Conservation (phyloP, 1,284 basidiomycete genomes). For the Anthracocystis setariae region DNA sequence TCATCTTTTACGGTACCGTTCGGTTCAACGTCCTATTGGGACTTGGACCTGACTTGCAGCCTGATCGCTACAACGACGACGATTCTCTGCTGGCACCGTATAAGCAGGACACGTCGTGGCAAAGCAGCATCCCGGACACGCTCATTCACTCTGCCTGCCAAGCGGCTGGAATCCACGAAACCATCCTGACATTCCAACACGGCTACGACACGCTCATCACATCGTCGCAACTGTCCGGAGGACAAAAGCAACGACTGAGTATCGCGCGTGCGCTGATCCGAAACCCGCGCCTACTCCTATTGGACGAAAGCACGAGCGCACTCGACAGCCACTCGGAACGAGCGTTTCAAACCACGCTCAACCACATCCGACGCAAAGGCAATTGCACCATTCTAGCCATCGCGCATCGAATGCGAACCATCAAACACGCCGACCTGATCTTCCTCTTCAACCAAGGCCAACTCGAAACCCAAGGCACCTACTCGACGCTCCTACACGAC, state of each 20-base stretch:
- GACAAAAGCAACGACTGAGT: conserved; percentile 60
- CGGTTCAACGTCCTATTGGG: conserved; percentile 42
- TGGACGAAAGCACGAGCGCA: conserved; percentile 65
- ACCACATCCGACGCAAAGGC: conserved; percentile 36
- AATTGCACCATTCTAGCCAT: conserved; percentile 62
- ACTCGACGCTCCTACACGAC: conserved; percentile 39
- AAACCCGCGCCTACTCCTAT: conserved; percentile 53
- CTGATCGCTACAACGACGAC: conserved; percentile 3
- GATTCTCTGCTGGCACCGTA: conserved; percentile 28
- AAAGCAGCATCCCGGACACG: conserved; percentile 10
- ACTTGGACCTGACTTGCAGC: conserved; percentile 32
- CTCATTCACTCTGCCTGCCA: conserved; percentile 15
- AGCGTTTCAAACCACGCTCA: conserved; percentile 54
- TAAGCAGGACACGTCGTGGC: conserved; percentile 21
- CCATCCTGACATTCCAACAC: conserved; percentile 88
- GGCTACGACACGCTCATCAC: conserved; percentile 77
- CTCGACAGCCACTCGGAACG: conserved; percentile 61
- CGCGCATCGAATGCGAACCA: conserved; percentile 62
- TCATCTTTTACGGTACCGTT: conserved; percentile 72
- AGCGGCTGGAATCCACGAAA: conserved; percentile 72
- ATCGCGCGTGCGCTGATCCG: conserved; percentile 63
- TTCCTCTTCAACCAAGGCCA: conserved; percentile 53
- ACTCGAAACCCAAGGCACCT: conserved; percentile 54
- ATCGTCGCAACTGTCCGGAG: conserved; percentile 61
- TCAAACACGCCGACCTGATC: conserved; percentile 61